phyloP scores from a whole-genome alignment of 176 grass and related monocot species.

The Echinochloa phyllopogon region DNA sequence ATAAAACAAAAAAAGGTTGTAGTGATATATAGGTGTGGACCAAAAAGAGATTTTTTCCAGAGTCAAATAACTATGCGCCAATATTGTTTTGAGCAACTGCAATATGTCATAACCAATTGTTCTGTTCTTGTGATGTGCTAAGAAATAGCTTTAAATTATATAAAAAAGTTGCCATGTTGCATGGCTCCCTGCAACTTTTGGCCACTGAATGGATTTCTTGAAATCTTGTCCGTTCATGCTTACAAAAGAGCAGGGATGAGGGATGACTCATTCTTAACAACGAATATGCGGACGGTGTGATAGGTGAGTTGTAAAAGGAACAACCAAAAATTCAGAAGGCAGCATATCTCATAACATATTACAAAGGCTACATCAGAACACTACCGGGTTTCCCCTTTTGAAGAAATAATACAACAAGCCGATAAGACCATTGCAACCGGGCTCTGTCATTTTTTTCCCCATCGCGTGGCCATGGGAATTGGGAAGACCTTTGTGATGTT shows the following conservation, averaged over 20 bases:
- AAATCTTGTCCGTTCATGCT: neutral
- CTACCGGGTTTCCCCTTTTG: neutral
- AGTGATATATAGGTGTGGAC: too few species aligned
- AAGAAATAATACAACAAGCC: neutral
- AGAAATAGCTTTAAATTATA: too few species aligned
- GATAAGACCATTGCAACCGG: neutral
- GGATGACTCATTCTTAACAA: neutral
- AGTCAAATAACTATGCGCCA: too few species aligned
- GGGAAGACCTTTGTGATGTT: neutral
- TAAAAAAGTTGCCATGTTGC: too few species aligned
- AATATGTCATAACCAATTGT: too few species aligned
- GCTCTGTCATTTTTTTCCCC: neutral
- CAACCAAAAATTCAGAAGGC: neutral
- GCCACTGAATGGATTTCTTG: neutral
- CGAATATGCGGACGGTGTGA: neutral
- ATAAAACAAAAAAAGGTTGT: too few species aligned
- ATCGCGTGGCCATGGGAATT: neutral
- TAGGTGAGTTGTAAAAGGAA: neutral
- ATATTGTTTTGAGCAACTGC: too few species aligned
- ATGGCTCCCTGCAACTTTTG: neutral
- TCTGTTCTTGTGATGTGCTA: too few species aligned
- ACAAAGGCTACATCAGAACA: neutral
- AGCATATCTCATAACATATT: neutral
- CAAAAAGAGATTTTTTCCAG: too few species aligned
- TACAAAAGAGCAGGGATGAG: neutral